phyloP scores from a whole-genome alignment of 352 stramenopile species.

The Phytophthora sp. region DNA sequence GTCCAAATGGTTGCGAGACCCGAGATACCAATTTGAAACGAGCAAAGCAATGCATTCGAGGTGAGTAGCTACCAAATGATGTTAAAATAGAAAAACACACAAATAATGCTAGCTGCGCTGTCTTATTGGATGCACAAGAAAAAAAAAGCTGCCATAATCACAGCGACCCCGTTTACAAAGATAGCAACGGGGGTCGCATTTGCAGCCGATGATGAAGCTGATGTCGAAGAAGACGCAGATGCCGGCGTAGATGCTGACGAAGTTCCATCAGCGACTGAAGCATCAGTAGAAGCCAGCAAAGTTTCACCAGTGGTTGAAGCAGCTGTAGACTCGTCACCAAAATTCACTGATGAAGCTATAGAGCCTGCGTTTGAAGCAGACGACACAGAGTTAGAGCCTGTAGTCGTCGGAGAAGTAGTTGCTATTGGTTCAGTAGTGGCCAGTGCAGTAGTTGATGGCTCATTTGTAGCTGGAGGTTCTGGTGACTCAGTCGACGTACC shows the following conservation, averaged over 20 bases:
- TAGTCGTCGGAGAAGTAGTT: constrained; percentile 10
- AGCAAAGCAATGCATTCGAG: constrained; percentile 27
- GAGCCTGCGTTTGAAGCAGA: constrained; percentile 44
- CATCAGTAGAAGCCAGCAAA: constrained; percentile 3
- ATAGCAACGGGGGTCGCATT: constrained; percentile 20
- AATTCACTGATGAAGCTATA: constrained; percentile 20
- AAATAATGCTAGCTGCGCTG: constrained; percentile 8
- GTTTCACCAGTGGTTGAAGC: constrained; percentile 12
- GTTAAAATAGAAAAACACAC: constrained; percentile 17
- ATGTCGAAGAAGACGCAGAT: constrained; percentile 26
- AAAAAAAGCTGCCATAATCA: constrained; percentile 30
- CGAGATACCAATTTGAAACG: neutral
- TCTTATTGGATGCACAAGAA: constrained; percentile 45
- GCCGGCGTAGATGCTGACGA: constrained; percentile 16
- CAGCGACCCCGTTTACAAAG: constrained; percentile 31
- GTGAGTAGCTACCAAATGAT: constrained; percentile 17
- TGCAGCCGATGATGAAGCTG: constrained; percentile 27
- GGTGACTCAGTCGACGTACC: constrained; percentile 17
- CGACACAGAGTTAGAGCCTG: constrained; percentile 33
- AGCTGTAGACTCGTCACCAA: constrained; percentile 27
- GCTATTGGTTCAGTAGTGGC: constrained; percentile 3
- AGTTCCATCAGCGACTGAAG: constrained; percentile 18
- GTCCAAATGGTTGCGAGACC: neutral
- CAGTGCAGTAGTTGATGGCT: constrained; percentile 1
- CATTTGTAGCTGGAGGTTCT: constrained; percentile 1